phyloP scores from a whole-genome alignment of 768 basidiomycete species.

The Leccinellum albellum region DNA sequence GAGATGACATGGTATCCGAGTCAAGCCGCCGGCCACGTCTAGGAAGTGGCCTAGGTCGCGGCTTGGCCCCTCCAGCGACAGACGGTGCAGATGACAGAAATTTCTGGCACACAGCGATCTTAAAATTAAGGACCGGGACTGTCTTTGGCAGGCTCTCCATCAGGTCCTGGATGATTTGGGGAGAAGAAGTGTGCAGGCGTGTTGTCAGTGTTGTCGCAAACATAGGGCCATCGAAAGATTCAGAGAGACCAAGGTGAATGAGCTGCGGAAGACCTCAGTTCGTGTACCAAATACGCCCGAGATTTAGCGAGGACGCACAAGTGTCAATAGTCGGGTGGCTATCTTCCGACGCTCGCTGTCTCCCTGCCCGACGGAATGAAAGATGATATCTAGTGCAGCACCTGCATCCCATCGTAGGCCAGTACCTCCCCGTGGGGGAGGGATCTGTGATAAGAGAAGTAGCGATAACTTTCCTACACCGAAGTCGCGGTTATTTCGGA shows the following conservation, averaged over 20 bases:
- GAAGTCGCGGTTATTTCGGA: constrained; percentile 8
- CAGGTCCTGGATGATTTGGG: constrained; percentile 32
- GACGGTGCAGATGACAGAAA: constrained; percentile 29
- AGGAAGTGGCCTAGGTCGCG: constrained; percentile 34
- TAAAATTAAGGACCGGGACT: constrained; percentile 36
- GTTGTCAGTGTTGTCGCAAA: constrained; percentile 36
- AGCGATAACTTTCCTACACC: constrained; percentile 43
- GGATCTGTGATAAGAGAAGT: constrained; percentile 57
- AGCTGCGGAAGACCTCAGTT: constrained; percentile 28
- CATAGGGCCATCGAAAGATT: constrained; percentile 35
- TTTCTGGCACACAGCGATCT: constrained; percentile 42
- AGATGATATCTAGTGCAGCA: constrained; percentile 46
- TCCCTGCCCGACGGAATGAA: constrained; percentile 34
- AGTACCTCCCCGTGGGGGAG: constrained; percentile 44
- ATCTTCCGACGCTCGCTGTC: constrained; percentile 29
- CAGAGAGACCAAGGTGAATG: constrained; percentile 38
- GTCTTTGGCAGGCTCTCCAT: constrained; percentile 37
- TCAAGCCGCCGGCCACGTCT: constrained; percentile 21
- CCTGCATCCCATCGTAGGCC: constrained; percentile 55
- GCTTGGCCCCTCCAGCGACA: constrained; percentile 11
- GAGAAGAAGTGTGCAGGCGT: constrained; percentile 30
- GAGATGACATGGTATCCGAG: neutral
- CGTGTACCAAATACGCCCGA: neutral
- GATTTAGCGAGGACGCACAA: constrained; percentile 20
- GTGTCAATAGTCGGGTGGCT: constrained; percentile 34